These are phyloP conservation scores for Emergomyces orientalis DNA, from an alignment of 2,329 filamentous ascomycete genomes.

Conservation along the genomic window DNA sequence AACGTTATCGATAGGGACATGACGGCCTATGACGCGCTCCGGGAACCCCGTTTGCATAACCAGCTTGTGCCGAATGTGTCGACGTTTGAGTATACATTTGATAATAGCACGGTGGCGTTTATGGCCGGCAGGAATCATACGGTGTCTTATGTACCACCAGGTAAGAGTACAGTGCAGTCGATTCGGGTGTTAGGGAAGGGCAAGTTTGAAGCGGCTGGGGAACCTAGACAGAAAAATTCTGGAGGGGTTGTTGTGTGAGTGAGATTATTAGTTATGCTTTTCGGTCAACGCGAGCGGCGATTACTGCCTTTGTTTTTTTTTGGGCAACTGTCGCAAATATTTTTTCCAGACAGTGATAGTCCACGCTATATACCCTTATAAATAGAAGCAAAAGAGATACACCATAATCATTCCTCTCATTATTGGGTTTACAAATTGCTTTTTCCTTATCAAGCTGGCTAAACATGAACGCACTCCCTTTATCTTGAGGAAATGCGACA, in stretches of 20 bases:
- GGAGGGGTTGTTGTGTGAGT: conserved; percentile 50
- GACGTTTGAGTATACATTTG: conserved; percentile 59
- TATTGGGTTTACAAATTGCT: neutral
- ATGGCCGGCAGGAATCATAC: conserved; percentile 60
- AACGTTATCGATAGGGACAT: conserved; percentile 59
- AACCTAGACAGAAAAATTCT: conserved; percentile 64
- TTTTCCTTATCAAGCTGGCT: neutral
- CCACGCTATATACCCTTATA: neutral
- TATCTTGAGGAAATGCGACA: too few relatives aligned
- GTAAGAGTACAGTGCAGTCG: conserved; percentile 61
- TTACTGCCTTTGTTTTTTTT: neutral
- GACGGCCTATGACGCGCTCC: conserved; percentile 53
- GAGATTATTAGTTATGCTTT: neutral
- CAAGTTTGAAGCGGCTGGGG: conserved; percentile 66
- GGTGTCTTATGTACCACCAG: conserved; percentile 57
- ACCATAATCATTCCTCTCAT: neutral
- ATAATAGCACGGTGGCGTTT: conserved; percentile 54
- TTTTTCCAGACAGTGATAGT: neutral
- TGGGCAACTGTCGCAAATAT: neutral
- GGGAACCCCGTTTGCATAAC: conserved; percentile 64
- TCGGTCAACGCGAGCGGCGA: neutral
- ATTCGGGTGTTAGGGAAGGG: conserved; percentile 53
- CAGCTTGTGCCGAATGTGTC: conserved; percentile 66
- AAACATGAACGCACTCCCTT: too few relatives aligned
- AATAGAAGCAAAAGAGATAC: neutral